phyloP scores from a whole-genome alignment of 78 protist species.

The Monosiga brevicollis region DNA sequence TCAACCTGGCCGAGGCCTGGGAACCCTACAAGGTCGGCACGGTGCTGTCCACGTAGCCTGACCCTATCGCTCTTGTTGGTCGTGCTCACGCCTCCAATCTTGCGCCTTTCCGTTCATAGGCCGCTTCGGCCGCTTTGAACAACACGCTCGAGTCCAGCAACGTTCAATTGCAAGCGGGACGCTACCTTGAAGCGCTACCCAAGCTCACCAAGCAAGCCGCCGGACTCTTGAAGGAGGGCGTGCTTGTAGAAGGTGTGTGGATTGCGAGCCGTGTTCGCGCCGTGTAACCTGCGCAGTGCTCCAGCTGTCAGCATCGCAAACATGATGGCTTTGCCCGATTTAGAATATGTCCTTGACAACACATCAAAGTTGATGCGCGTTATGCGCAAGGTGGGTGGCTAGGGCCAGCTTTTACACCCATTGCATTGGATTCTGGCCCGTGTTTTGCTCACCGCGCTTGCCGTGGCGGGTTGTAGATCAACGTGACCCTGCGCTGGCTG shows the following conservation, averaged over 20 bases:
- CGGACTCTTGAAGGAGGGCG: background rate
- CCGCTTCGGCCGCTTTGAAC: slow-evolving; percentile 80
- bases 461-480: no score
- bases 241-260: background rate
- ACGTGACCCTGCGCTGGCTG: slow-evolving; percentile 87
- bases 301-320: background rate
- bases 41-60: background rate
- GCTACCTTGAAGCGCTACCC: background rate
- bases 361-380: slow-evolving; percentile 40
- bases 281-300: background rate
- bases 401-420: no score
- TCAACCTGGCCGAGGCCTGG: slow-evolving; percentile 83
- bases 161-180: background rate
- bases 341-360: slow-evolving; percentile 70
- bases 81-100: background rate
- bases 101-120: slow-evolving; percentile 69
- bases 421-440: no score
- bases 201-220: background rate
- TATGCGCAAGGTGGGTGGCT: no score
- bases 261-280: background rate
- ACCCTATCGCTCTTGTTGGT: background rate
- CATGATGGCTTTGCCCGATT: slow-evolving; percentile 76
- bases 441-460: no score
- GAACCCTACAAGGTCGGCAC: slow-evolving; percentile 54
- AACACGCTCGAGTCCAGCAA: slow-evolving; percentile 52